A percentile compares a stretch with the other conserved stretches of the same genome.
These are phyloP conservation scores for Paecilomyces sp. DNA, from an alignment of 2,329 filamentous ascomycete genomes.

Conservation along the genomic window DNA sequence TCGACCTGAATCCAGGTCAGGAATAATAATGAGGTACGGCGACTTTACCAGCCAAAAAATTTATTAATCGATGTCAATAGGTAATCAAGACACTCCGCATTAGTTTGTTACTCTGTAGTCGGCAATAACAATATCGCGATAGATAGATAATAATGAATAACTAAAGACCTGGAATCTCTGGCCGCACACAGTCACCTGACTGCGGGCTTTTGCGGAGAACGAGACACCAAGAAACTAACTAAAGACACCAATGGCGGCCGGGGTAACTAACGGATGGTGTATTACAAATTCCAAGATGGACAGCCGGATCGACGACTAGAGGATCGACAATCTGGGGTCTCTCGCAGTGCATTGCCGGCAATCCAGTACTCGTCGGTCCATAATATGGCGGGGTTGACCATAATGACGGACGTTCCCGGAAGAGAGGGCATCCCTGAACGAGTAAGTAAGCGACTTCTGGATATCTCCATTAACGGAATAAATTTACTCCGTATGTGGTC, in stretches of 20 bases:
- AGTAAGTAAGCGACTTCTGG: too few species aligned
- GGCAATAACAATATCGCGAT: too few species aligned
- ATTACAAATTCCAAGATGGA: neutral
- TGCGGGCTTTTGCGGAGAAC: neutral
- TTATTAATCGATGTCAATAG: too few species aligned
- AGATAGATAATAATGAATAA: neutral
- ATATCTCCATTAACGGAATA: too few species aligned
- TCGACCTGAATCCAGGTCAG: neutral
- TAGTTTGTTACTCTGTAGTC: neutral
- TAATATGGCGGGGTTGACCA: neutral
- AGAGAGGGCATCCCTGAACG: too few species aligned
- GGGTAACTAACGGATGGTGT: neutral
- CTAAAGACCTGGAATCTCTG: neutral
- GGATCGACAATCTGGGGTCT: neutral
- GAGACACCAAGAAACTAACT: neutral
- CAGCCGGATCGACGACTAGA: neutral
- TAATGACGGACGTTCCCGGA: too few species aligned
- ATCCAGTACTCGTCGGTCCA: neutral
- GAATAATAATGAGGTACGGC: neutral
- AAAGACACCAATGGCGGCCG: neutral
- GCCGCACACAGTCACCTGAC: neutral
- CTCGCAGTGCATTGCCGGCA: neutral
- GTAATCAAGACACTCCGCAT: neutral
- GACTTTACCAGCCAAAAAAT: neutral
- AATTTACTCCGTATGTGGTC: too few species aligned